A percentile compares a stretch with the other conserved stretches of the same genome.
Evolutionary conservation across 2,329 filamentous ascomycete genomes (phyloP).

Genomic region (Penicillium hordei): DNA sequence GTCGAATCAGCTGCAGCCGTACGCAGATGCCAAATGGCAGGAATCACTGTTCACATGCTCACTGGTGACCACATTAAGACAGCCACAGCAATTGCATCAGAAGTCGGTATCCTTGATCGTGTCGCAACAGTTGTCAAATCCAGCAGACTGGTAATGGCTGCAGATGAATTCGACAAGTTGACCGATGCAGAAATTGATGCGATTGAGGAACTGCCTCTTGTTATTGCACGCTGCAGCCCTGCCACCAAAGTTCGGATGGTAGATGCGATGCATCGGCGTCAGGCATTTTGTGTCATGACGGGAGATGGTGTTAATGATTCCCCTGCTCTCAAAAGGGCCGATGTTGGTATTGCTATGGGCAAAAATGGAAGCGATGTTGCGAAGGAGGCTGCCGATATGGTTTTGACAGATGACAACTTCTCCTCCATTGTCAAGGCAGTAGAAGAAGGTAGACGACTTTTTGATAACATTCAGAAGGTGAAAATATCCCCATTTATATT

Average conservation of each 20-base stretch:
- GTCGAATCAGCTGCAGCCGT: constrained; percentile 59
- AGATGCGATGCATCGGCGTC: constrained; percentile 75
- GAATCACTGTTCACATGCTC: constrained; percentile 59
- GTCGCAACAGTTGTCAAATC: constrained; percentile 45
- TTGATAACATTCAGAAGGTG: constrained; percentile 80
- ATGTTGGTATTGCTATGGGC: constrained; percentile 91
- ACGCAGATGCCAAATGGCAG: constrained; percentile 54
- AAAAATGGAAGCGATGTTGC: constrained; percentile 78
- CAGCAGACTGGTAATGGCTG: constrained; percentile 52
- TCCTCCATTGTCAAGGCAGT: constrained; percentile 81
- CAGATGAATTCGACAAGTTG: constrained; percentile 56
- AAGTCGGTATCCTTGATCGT: constrained; percentile 56
- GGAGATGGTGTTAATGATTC: constrained; percentile 87
- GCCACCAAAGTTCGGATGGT: constrained; percentile 91
- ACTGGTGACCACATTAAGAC: constrained; percentile 60
- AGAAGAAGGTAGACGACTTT: constrained; percentile 79
- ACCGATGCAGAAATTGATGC: constrained; percentile 59
- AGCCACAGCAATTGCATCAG: constrained; percentile 56
- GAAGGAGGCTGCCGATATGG: constrained; percentile 69
- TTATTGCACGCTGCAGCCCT: constrained; percentile 80
- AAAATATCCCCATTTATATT: background rate
- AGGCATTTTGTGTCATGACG: constrained; percentile 79
- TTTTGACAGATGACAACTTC: constrained; percentile 76
- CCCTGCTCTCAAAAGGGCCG: constrained; percentile 74
- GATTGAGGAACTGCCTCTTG: constrained; percentile 72